Evolutionary conservation across 805 yeast genomes (phyloP), one percentile per base, ranked within the genome.

Genomic region (Cyberlindnera mycetangii): DNA sequence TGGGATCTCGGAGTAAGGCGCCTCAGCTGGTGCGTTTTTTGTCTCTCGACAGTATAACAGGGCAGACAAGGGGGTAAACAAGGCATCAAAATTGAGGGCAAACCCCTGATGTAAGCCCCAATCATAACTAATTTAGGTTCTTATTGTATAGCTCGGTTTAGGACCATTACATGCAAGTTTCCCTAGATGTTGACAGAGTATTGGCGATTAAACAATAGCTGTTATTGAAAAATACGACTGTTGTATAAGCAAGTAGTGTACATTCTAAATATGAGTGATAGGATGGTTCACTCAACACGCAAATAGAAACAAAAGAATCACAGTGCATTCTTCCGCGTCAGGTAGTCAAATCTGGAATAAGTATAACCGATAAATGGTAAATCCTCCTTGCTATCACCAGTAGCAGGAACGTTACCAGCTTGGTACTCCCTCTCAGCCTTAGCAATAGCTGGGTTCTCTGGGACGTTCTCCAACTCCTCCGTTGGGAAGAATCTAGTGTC

Each of bases 401-500:
- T 64, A 31, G 65, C 68, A 7, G 28, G 28, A 22, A 55, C 62
- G 73, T 71, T 48, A 31, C 47, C 50, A 18, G 66, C 72, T 47
- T 79, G 85, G 52, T 82, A 73, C 60, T 77, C 84, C 56, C 76
- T 76, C 55, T 83, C 83, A 24, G 89, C 89, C 60, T 72, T 74
- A 60, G 76, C 74, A 61, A 77, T 70, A 5, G 83, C 83, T 11
- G 96, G 96, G 37, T 88, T 81, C 58, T 90, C 97, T 2, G 98
- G 96, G 41, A 92, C 89, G 58, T 87, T 88, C 64, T 92, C 97
- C 58, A 92, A 72, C 61, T 92, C 99, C 63, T 92, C 98, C 2
- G 96, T 89, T 33, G 99, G 98, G 89, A 93, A 93, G 72, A 92
- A 92, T 56, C 97, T 76, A 0, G 99, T 93, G 65, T 93, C 99